Evolutionary conservation across 176 grass and related monocot genomes (phyloP).

Genomic region (Eleusine indica): DNA sequence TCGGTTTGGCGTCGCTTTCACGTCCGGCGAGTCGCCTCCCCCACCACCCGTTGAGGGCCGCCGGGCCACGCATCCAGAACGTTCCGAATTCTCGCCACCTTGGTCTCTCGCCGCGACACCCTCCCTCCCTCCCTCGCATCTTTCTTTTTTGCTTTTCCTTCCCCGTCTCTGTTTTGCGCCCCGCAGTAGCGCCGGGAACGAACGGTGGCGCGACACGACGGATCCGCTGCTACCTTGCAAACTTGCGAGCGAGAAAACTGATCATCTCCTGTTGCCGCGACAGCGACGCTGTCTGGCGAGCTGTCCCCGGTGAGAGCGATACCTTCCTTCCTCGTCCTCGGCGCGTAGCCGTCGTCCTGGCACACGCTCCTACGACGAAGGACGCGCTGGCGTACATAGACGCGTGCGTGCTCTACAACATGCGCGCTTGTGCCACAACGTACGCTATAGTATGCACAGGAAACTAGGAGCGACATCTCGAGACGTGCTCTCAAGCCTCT

Average conservation of each 20-base stretch:
- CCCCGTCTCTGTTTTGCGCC: neutral
- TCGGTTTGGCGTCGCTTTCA: conserved; percentile 32
- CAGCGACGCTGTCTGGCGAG: neutral
- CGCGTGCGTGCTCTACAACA: neutral
- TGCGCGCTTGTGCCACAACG: neutral
- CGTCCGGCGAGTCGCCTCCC: conserved; percentile 2
- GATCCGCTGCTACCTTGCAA: conserved; percentile 23
- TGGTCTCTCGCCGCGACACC: neutral
- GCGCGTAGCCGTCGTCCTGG: neutral
- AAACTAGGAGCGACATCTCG: neutral
- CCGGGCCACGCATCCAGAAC: conserved; percentile 36
- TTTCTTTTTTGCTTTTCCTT: neutral
- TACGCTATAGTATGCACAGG: neutral
- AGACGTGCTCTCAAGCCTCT: neutral
- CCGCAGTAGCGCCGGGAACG: neutral
- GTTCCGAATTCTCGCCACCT: conserved; percentile 26
- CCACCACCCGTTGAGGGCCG: conserved; percentile 39
- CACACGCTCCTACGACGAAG: neutral
- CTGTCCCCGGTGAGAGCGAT: neutral
- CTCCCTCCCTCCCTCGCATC: neutral
- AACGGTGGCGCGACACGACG: conserved; percentile 6
- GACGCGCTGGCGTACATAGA: neutral
- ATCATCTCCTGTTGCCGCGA: conserved; percentile 22
- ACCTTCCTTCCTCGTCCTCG: neutral
- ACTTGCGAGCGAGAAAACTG: neutral